Evolutionary conservation across 208 protist species (phyloP).

Genomic region (Trypanosoma brucei): DNA sequence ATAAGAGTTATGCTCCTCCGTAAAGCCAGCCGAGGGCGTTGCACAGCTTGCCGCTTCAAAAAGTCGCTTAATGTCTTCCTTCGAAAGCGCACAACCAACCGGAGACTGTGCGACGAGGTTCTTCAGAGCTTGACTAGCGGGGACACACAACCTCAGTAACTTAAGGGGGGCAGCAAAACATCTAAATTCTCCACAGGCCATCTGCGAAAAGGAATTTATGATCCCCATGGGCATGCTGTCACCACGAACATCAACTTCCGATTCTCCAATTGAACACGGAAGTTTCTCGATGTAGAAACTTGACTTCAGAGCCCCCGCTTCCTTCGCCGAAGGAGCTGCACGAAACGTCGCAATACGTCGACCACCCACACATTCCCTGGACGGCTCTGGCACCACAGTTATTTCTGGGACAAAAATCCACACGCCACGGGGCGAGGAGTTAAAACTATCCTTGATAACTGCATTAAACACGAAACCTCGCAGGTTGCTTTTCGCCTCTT

Average conservation of each 20-base stretch:
- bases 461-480: conserved; percentile 16
- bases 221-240: background rate
- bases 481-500: conserved; percentile 3
- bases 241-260: conserved; percentile 14
- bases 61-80: conserved; percentile 62
- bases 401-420: conserved; percentile 29
- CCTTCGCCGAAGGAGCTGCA: background rate
- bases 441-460: conserved; percentile 17
- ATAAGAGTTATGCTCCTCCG: background rate
- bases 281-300: conserved; percentile 15
- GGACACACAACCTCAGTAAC: conserved; percentile 39
- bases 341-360: conserved; percentile 19
- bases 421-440: conserved; percentile 7
- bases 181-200: background rate
- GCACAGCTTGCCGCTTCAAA: conserved; percentile 22
- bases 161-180: conserved; percentile 29
- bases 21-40: background rate
- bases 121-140: conserved; percentile 51
- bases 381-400: background rate
- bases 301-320: background rate
- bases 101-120: conserved; percentile 54
- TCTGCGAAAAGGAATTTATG: background rate
- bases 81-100: conserved; percentile 39
- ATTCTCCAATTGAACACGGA: conserved; percentile 17
- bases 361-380: conserved; percentile 5